Percentiles rank a stretch among this genome's conserved stretches.
These are phyloP conservation scores for Phyllostachys edulis DNA, from an alignment of 176 grass and related monocot genomes.

Conservation along the genomic window DNA sequence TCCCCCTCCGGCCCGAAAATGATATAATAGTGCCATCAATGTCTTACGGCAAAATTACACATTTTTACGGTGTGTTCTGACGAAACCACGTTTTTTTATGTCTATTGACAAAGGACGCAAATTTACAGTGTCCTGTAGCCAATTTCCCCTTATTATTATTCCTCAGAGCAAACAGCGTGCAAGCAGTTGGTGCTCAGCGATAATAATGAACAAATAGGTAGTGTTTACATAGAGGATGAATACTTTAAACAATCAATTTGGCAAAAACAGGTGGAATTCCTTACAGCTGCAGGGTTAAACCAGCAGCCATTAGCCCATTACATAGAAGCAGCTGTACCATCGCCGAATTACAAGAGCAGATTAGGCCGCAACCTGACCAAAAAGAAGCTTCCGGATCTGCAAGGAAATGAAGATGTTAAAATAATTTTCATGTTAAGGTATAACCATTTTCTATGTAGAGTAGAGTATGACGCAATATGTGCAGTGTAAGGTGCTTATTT, in stretches of 20 bases:
- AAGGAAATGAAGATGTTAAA: background rate
- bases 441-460: background rate
- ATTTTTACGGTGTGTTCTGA: no score
- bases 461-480: background rate
- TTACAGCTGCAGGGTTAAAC: slow-evolving; percentile 24
- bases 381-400: slow-evolving; percentile 77
- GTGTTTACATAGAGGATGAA: slow-evolving; percentile 50
- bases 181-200: slow-evolving; percentile 31
- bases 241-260: slow-evolving; percentile 54
- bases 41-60: no score
- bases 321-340: slow-evolving; percentile 41
- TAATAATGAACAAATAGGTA: slow-evolving; percentile 63
- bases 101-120: no score
- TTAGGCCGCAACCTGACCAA: slow-evolving; percentile 52
- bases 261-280: slow-evolving; percentile 36
- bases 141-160: slow-evolving; percentile 62
- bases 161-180: slow-evolving; percentile 42
- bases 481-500: background rate
- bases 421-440: background rate
- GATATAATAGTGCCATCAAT: no score
- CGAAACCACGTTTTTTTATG: no score
- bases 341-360: background rate
- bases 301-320: slow-evolving; percentile 38
- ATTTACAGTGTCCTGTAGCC: no score
- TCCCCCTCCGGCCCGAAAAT: no score